These are phyloP conservation scores for Monilinia vaccinii-corymbosi DNA, from an alignment of 2,329 filamentous ascomycete genomes.

Conservation along the genomic window DNA sequence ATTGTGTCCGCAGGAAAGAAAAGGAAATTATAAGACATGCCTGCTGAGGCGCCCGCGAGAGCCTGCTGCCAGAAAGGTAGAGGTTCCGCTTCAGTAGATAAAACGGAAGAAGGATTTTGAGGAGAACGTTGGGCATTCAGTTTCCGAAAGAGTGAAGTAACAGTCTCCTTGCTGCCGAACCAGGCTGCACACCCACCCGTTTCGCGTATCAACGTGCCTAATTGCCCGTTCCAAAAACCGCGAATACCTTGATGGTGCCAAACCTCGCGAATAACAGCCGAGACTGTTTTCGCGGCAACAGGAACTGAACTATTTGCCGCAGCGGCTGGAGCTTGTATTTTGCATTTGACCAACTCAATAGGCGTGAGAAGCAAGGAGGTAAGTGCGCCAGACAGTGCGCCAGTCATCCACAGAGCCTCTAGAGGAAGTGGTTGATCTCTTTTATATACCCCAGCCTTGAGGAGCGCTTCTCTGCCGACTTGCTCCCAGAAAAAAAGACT, in stretches of 20 bases:
- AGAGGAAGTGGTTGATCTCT: constrained; percentile 58
- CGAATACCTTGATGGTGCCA: constrained; percentile 72
- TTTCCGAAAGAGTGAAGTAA: constrained; percentile 40
- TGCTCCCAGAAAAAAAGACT: constrained; percentile 89
- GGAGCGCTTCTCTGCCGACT: constrained; percentile 58
- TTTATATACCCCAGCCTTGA: constrained; percentile 40
- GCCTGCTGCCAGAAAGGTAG: constrained; percentile 83
- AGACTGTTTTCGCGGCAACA: constrained; percentile 48
- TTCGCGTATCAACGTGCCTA: constrained; percentile 88
- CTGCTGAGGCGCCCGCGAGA: constrained; percentile 75
- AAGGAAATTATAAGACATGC: constrained; percentile 91
- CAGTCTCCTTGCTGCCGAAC: constrained; percentile 87
- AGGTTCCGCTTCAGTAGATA: constrained; percentile 35
- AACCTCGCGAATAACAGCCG: constrained; percentile 66
- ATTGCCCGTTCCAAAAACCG: constrained; percentile 92
- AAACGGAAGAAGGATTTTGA: constrained; percentile 4
- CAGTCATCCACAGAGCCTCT: constrained; percentile 66
- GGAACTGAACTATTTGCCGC: constrained; percentile 33
- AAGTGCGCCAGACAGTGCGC: constrained; percentile 78
- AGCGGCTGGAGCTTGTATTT: constrained; percentile 69
- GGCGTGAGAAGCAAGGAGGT: constrained; percentile 89
- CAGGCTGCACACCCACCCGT: constrained; percentile 88
- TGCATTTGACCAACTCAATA: constrained; percentile 96
- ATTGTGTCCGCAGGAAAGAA: constrained; percentile 97
- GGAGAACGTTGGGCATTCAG: constrained; percentile 34